Conservation (phyloP, 768 basidiomycete genomes). For the Daedaleopsis nitida region DNA sequence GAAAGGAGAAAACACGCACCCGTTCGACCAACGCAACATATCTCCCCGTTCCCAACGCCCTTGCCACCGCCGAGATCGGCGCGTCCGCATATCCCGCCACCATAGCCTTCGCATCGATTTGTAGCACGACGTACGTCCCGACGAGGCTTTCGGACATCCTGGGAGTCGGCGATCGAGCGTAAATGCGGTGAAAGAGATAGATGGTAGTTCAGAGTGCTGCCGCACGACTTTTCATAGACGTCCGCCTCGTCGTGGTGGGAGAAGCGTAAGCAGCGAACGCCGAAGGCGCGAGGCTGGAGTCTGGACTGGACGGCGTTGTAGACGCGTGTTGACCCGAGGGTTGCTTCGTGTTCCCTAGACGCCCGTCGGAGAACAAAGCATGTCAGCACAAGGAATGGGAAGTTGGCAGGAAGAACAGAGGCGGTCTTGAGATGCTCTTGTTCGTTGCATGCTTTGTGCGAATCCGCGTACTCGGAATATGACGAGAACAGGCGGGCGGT, state of each 20-base stretch:
- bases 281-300: background rate
- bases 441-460: background rate
- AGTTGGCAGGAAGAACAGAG: background rate
- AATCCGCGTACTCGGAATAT: background rate
- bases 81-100: conserved; percentile 4
- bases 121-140: background rate
- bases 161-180: background rate
- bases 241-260: background rate
- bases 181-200: background rate
- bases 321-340: background rate
- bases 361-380: background rate
- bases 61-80: background rate
- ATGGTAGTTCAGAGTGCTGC: background rate
- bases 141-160: background rate
- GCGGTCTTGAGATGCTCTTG: background rate
- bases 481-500: background rate
- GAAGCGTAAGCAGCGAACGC: background rate
- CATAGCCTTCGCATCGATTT: conserved; percentile 3
- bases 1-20: background rate
- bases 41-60: background rate
- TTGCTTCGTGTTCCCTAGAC: background rate
- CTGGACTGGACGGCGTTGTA: background rate
- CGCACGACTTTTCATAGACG: background rate
- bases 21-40: conserved; percentile 5
- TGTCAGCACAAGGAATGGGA: background rate